phyloP scores from a whole-genome alignment of 345 rosid genomes.

The Physaria fendleri region DNA sequence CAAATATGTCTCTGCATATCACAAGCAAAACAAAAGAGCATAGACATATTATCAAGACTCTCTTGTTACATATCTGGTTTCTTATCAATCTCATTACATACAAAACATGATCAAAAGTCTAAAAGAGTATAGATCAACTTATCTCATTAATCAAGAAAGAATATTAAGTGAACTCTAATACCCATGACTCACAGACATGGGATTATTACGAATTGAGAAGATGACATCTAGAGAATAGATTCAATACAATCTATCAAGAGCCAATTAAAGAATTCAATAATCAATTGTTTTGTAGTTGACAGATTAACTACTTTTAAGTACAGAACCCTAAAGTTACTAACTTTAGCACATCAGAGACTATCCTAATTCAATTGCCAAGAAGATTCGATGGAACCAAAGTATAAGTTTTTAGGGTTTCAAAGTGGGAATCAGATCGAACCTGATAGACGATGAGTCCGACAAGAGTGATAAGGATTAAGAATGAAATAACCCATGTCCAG shows the following conservation, averaged over 20 bases:
- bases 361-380: background rate
- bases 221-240: background rate
- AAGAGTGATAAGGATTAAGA: too few species aligned
- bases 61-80: background rate
- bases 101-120: background rate
- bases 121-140: background rate
- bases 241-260: background rate
- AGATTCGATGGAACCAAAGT: background rate
- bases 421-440: slow-evolving; percentile 25
- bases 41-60: too few species aligned
- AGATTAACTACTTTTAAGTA: background rate
- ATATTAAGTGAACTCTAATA: background rate
- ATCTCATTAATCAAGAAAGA: background rate
- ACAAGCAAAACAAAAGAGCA: too few species aligned
- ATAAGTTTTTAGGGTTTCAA: background rate
- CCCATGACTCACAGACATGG: background rate
- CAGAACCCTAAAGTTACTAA: background rate
- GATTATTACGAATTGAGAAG: background rate
- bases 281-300: background rate
- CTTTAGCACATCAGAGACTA: background rate
- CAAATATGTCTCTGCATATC: too few species aligned
- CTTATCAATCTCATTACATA: background rate
- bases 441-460: too few species aligned
- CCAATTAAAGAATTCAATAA: background rate
- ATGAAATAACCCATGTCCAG: too few species aligned